Percentiles rank a stretch among this genome's conserved stretches.
Evolutionary conservation across 805 yeast species (phyloP).

Genomic region (Kodamaea fukazawae): DNA sequence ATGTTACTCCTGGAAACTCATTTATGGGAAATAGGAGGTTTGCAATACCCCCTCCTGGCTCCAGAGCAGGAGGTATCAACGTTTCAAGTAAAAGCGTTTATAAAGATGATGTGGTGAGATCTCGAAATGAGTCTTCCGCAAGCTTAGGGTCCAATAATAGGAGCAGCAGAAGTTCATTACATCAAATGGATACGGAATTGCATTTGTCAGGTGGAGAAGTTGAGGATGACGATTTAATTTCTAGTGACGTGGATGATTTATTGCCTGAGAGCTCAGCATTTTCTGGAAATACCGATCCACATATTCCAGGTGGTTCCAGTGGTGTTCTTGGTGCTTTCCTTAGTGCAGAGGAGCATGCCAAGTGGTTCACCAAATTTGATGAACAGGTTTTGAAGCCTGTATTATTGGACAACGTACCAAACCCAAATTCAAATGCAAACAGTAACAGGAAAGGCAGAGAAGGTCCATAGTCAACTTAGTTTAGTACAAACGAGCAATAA

Average conservation of each 20-base stretch:
- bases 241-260: conserved; percentile 41
- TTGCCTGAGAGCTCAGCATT: conserved; percentile 14
- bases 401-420: conserved; percentile 53
- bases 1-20: conserved; percentile 11
- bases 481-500: not conserved
- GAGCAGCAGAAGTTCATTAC: conserved; percentile 9
- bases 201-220: conserved; percentile 7
- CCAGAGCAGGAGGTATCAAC: conserved; percentile 8
- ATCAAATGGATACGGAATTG: conserved; percentile 7
- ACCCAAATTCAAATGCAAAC: conserved; percentile 5
- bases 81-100: conserved; percentile 13
- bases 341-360: conserved; percentile 69
- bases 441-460: conserved; percentile 6
- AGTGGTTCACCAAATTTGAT: conserved; percentile 92
- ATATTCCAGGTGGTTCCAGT: conserved; percentile 8
- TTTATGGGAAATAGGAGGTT: conserved; percentile 25
- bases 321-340: conserved; percentile 43
- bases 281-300: not conserved
- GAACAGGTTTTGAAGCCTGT: conserved; percentile 93
- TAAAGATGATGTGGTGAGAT: conserved; percentile 22
- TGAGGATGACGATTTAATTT: conserved; percentile 25
- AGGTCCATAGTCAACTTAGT: conserved; percentile 2
- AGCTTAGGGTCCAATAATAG: conserved; percentile 20
- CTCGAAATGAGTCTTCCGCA: conserved; percentile 30
- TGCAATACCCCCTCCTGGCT: conserved; percentile 13